Percentiles rank a stretch among this genome's conserved stretches.
Evolutionary conservation across 257 asterid genomes (phyloP).

Genomic region (Solanum virginianum): DNA sequence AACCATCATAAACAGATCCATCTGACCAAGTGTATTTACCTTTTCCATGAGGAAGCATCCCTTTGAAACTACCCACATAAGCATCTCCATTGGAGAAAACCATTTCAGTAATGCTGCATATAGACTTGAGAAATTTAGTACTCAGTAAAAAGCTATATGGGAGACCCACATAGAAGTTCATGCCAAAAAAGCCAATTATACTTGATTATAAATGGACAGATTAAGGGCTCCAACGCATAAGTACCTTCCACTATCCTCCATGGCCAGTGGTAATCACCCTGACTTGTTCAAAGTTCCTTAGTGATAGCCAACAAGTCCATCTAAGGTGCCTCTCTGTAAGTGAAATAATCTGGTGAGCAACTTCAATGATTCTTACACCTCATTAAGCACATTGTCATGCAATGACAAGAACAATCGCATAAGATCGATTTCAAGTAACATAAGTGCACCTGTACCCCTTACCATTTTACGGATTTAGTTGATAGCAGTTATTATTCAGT

Average conservation of each 20-base stretch:
- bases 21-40: constrained; percentile 85
- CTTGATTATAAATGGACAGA: background rate
- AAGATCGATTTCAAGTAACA: background rate
- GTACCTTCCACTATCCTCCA: background rate
- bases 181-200: background rate
- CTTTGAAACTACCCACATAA: constrained; percentile 49
- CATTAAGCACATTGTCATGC: background rate
- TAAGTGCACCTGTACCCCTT: background rate
- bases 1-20: constrained; percentile 80
- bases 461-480: background rate
- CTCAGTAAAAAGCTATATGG: background rate
- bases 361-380: background rate
- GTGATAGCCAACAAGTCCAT: background rate
- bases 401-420: background rate
- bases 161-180: background rate
- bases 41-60: constrained; percentile 56
- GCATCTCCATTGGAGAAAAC: constrained; percentile 67
- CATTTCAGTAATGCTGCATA: constrained; percentile 39
- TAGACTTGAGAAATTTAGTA: background rate
- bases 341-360: background rate
- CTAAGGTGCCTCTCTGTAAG: background rate
- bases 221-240: background rate
- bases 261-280: background rate
- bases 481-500: background rate
- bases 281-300: background rate